A percentile compares a stretch with the other conserved stretches of the same genome.
phyloP scores from a whole-genome alignment of 768 basidiomycete species.

The Panaeolus papilionaceus region DNA sequence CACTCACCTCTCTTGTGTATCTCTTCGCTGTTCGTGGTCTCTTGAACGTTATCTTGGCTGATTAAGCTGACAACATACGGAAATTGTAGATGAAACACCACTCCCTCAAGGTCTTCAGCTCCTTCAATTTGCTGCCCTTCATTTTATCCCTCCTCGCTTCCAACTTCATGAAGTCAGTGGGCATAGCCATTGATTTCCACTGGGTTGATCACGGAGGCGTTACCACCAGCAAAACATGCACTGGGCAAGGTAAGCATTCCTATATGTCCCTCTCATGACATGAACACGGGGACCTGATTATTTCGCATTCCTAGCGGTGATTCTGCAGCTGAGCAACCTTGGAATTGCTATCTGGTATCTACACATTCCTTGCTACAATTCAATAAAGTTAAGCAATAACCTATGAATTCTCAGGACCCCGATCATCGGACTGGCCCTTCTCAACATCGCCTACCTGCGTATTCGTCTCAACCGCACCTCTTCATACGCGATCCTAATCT shows the following conservation, averaged over 20 bases:
- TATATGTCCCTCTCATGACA: too few relatives aligned
- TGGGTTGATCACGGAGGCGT: conserved; percentile 34
- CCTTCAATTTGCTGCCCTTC: conserved; percentile 35
- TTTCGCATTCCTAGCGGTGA: conserved; percentile 19
- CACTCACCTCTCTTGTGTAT: conserved; percentile 23
- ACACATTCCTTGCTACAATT: not conserved
- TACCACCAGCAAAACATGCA: conserved; percentile 27
- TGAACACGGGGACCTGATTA: not conserved
- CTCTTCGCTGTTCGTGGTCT: conserved; percentile 23
- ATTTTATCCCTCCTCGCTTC: conserved; percentile 35
- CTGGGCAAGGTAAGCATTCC: conserved; percentile 31
- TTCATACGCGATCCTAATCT: conserved; percentile 34
- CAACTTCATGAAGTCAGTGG: conserved; percentile 35
- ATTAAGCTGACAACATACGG: not conserved
- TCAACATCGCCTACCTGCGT: conserved; percentile 47
- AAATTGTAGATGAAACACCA: conserved; percentile 16
- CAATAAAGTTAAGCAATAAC: not conserved
- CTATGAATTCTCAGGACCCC: conserved; percentile 36
- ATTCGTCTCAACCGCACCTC: conserved; percentile 25
- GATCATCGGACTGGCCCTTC: conserved; percentile 30
- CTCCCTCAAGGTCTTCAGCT: conserved; percentile 28
- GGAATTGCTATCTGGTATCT: conserved; percentile 43
- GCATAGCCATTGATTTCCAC: conserved; percentile 32
- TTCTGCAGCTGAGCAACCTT: conserved; percentile 41
- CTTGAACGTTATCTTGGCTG: not conserved